Percentiles rank a stretch among this genome's conserved stretches.
Evolutionary conservation across 345 rosid species (phyloP).

Genomic region (Brassica cretica): DNA sequence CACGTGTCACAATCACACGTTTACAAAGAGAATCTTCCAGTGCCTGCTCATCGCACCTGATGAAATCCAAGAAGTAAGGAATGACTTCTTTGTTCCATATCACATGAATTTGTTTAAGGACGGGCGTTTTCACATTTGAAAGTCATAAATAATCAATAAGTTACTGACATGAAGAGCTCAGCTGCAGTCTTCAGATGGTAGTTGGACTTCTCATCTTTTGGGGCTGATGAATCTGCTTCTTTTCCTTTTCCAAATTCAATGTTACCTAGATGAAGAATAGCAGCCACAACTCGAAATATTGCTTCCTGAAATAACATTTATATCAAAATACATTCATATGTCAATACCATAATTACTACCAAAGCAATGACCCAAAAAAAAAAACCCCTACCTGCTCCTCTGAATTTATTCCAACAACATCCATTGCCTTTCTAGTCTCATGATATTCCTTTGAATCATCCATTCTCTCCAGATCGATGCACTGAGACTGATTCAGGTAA

Average conservation of each 20-base stretch:
- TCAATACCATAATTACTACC: background rate
- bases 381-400: slow-evolving; percentile 71
- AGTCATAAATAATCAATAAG: slow-evolving; percentile 15
- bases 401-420: slow-evolving; percentile 82
- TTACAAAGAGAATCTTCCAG: slow-evolving; percentile 96
- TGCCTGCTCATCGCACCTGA: slow-evolving; percentile 84
- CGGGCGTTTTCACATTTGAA: slow-evolving; percentile 22
- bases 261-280: slow-evolving; percentile 94
- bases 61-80: slow-evolving; percentile 36
- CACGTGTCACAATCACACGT: slow-evolving; percentile 91
- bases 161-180: slow-evolving; percentile 76
- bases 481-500: slow-evolving; percentile 89
- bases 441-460: slow-evolving; percentile 83
- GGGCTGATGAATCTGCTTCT: slow-evolving; percentile 88
- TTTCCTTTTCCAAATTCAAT: slow-evolving; percentile 85
- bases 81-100: slow-evolving; percentile 21
- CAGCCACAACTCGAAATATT: slow-evolving; percentile 91
- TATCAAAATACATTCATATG: slow-evolving; percentile 13
- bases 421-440: slow-evolving; percentile 92
- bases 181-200: slow-evolving; percentile 87
- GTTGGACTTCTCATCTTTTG: slow-evolving; percentile 83
- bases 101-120: background rate
- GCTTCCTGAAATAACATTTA: slow-evolving; percentile 56
- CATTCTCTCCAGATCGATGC: slow-evolving; percentile 77
- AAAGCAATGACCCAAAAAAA: background rate